Evolutionary conservation across 306 rosid species (phyloP).

Genomic region (Cicer cuneatum): DNA sequence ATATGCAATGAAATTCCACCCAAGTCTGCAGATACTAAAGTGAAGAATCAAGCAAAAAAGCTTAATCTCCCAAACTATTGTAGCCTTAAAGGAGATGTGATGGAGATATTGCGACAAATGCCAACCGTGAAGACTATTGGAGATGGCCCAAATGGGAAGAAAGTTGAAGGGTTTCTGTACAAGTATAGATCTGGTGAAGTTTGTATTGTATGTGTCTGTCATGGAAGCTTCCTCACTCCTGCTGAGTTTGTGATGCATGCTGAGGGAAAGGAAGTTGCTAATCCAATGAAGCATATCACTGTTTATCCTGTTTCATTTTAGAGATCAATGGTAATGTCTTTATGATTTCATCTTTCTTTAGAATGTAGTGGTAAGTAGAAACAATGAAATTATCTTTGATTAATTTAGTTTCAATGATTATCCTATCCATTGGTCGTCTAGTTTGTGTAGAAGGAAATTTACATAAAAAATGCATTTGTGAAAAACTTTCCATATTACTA

Average conservation of each 20-base stretch:
- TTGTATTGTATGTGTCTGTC: slow-evolving; percentile 72
- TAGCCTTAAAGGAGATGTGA: slow-evolving; percentile 43
- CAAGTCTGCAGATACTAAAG: slow-evolving; percentile 4
- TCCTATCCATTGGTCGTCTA: background rate
- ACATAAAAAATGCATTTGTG: background rate
- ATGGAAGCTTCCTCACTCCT: slow-evolving; percentile 68
- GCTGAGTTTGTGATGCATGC: slow-evolving; percentile 70
- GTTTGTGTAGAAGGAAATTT: slow-evolving; percentile 3
- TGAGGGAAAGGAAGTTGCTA: slow-evolving; percentile 57
- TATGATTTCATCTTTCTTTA: slow-evolving; percentile 25
- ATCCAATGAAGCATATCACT: slow-evolving; percentile 68
- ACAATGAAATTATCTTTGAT: slow-evolving; percentile 6
- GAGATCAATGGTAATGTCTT: slow-evolving; percentile 26
- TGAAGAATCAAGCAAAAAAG: slow-evolving; percentile 45
- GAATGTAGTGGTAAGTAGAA: slow-evolving; percentile 19
- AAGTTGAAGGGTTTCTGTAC: slow-evolving; percentile 67
- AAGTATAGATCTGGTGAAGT: slow-evolving; percentile 58
- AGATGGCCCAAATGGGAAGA: slow-evolving; percentile 66
- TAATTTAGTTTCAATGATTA: slow-evolving; percentile 21
- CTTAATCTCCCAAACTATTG: slow-evolving; percentile 43
- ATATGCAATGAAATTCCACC: slow-evolving; percentile 8
- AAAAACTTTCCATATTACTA: background rate
- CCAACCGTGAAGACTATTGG: slow-evolving; percentile 65
- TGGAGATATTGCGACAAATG: slow-evolving; percentile 56
- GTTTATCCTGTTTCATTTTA: slow-evolving; percentile 50